phyloP scores from a whole-genome alignment of 2,329 filamentous ascomycete species.

The Phialophora expanda region DNA sequence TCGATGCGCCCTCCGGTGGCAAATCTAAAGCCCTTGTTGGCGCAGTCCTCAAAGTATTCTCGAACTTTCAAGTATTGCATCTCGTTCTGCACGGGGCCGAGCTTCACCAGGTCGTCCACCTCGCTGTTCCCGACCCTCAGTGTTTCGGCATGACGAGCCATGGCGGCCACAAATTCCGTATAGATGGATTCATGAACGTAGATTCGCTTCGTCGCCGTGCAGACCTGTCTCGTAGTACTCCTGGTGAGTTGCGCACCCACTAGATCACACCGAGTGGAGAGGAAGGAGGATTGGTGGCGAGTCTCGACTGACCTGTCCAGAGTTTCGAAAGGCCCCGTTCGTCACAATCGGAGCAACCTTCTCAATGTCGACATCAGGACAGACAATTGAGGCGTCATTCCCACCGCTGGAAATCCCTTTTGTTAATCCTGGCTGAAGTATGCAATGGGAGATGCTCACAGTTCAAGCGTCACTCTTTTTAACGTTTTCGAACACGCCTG shows the following conservation, averaged over 20 bases:
- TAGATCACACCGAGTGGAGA: no score
- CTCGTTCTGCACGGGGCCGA: conserved; percentile 67
- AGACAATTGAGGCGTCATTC: conserved; percentile 65
- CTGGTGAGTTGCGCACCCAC: neutral
- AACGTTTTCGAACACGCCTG: conserved; percentile 59
- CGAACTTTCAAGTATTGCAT: conserved; percentile 37
- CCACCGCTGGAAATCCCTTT: conserved; percentile 49
- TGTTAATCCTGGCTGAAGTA: neutral
- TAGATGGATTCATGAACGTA: conserved; percentile 64
- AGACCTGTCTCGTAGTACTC: conserved; percentile 56
- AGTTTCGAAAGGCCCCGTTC: conserved; percentile 41
- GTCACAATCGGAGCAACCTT: conserved; percentile 54
- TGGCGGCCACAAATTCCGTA: conserved; percentile 52
- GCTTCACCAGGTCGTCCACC: conserved; percentile 50
- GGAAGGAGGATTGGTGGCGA: no score
- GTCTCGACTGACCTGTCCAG: neutral
- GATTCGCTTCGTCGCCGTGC: conserved; percentile 58
- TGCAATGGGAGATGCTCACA: conserved; percentile 40
- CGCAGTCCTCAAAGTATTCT: conserved; percentile 60
- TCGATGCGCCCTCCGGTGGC: conserved; percentile 54
- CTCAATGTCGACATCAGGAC: conserved; percentile 61
- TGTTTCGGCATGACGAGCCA: conserved; percentile 47
- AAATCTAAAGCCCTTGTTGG: conserved; percentile 60
- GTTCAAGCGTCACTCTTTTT: conserved; percentile 65
- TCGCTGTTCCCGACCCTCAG: conserved; percentile 41